These are phyloP conservation scores for Entophlyctis luteolus DNA, from an alignment of 192 early-diverging fungal species.

Conservation along the genomic window DNA sequence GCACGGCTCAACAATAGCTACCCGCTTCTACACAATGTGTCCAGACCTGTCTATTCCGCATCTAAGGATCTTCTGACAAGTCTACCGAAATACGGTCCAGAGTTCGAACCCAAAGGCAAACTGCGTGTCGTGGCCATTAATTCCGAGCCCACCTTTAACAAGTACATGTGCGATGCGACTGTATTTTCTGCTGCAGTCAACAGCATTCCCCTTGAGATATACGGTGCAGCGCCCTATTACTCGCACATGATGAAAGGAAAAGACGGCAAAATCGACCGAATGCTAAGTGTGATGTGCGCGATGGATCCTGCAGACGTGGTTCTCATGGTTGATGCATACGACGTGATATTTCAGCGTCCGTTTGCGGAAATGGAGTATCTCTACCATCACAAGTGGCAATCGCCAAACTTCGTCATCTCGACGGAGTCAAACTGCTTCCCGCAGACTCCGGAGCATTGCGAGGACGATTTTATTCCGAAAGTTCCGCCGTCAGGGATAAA, in stretches of 20 bases:
- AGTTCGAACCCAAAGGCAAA: too few relatives aligned
- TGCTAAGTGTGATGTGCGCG: neutral
- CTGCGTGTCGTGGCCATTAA: too few relatives aligned
- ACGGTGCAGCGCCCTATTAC: neutral
- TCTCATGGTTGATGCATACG: constrained; percentile 5
- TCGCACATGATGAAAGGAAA: neutral
- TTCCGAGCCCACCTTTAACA: too few relatives aligned
- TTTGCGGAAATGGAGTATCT: neutral
- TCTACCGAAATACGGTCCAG: too few relatives aligned
- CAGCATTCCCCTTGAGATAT: constrained; percentile 6
- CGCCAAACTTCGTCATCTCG: neutral
- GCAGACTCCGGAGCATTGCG: neutral
- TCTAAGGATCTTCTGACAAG: too few relatives aligned
- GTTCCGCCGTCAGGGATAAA: neutral
- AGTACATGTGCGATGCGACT: neutral
- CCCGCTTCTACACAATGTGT: too few relatives aligned
- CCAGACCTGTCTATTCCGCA: too few relatives aligned
- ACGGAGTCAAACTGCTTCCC: constrained; percentile 7
- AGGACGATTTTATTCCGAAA: neutral
- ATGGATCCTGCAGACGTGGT: neutral
- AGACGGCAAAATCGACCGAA: neutral
- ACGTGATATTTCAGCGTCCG: constrained; percentile 1
- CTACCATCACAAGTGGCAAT: neutral
- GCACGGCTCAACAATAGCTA: too few relatives aligned
- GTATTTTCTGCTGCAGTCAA: neutral